phyloP scores from a whole-genome alignment of 495 filamentous ascomycete genomes.

The Hyphodiscus hymeniophilus region DNA sequence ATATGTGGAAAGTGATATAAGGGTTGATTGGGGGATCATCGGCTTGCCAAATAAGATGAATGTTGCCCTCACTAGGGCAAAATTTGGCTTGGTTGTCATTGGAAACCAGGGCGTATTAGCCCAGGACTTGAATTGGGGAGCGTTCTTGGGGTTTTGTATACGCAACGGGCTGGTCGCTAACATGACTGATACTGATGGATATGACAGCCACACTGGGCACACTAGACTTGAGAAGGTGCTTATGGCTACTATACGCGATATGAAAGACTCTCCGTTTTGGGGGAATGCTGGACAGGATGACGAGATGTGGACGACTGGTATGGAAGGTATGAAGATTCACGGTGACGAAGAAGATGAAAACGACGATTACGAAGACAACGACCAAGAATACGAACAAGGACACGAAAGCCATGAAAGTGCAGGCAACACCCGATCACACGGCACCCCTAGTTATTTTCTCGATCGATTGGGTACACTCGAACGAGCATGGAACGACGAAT shows the following conservation, averaged over 20 bases:
- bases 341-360: too few relatives aligned
- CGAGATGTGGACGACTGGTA: conserved; percentile 21
- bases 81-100: conserved; percentile 42
- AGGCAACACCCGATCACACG: too few relatives aligned
- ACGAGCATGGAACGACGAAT: too few relatives aligned
- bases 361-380: too few relatives aligned
- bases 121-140: conserved; percentile 34
- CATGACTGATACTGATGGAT: background rate
- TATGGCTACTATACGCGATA: conserved; percentile 12
- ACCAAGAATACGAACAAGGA: too few relatives aligned
- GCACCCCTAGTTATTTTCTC: too few relatives aligned
- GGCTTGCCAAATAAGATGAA: conserved; percentile 40
- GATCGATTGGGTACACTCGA: too few relatives aligned
- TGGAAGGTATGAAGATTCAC: background rate
- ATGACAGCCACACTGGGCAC: background rate
- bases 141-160: conserved; percentile 38
- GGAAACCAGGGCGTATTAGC: conserved; percentile 39
- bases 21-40: conserved; percentile 40
- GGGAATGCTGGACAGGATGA: conserved; percentile 20
- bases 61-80: conserved; percentile 48
- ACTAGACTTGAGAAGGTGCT: conserved; percentile 22
- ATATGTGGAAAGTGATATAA: conserved; percentile 37
- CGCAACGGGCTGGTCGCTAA: conserved; percentile 30
- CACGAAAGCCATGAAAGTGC: too few relatives aligned
- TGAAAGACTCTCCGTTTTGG: conserved; percentile 4